Evolutionary conservation across 768 basidiomycete genomes (phyloP), one percentile per base, ranked within the genome.

Genomic region (Tricholoma sp.): DNA sequence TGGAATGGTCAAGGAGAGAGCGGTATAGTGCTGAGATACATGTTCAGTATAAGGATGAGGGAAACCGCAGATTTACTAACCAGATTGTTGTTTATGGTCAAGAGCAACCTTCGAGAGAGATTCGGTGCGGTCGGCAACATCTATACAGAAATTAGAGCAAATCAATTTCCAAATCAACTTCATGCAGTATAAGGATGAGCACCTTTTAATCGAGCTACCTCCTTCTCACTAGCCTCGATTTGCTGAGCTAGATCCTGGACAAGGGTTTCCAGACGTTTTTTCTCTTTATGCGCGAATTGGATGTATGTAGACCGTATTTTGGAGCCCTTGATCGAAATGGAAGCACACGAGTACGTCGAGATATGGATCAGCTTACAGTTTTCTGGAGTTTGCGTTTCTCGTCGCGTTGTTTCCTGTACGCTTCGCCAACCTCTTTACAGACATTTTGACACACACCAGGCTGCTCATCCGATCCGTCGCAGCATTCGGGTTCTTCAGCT

Each of bases 401-500:
- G 39, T 88, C 89, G 31, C 74, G 72, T 66, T 83, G 80, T 70
- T 81, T 82, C 61, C 85, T 76, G 70, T 90, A 83, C 32, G 65
- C 82, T 56, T 83, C 81, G 1, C 94, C 94, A 44, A 90, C 77
- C 65, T 88, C 83, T 48, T 78, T 77, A 68, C 97, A 99, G 2
- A 72, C 73, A 68, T 97, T 85, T 34, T 79, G 71, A 69, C 97
- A 99, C 13, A 88, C 76, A 15, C 93, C 93, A 9, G 81, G 70
- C 24, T 76, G 80, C 72, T 99, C 97, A 70, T 99, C 96, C 0
- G 94, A 93, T 11, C 96, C 96, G 63, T 99, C 96, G 65, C 96
- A 99, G 64, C 96, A 99, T 66, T 92, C 83, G 0, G 81, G 79
- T 68, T 99, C 96, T 97, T 61, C 5, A 17, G 3, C 13, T 10